Evolutionary conservation across 345 rosid genomes (phyloP), one percentile per base, ranked within the genome.

Genomic region (Arabidopsis suecica): DNA sequence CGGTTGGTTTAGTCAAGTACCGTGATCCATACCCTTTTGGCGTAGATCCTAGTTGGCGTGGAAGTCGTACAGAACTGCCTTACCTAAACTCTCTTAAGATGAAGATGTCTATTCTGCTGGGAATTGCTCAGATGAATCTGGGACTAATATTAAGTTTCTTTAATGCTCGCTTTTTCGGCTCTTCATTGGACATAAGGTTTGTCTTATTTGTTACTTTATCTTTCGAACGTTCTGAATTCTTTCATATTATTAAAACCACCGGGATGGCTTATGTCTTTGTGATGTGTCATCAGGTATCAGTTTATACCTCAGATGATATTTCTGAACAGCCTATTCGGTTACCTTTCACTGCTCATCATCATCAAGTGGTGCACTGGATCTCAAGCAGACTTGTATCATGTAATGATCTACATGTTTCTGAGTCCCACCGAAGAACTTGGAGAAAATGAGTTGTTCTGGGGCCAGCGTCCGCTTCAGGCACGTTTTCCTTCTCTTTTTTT

Each of bases 21-120:
- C 91, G 69, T 73, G 96, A 86, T 82, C 81, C 97, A 49, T 91
- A 91, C 80, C 96, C 98, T 50, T 94, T 94, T 76, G 98, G 98
- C 45, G 97, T 94, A 59, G 98, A 94, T 88, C 98, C 98, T 60
- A 90, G 95, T 71, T 94, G 98, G 98, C 97, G 97, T 68, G 98
- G 98, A 80, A 94, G 97, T 83, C 97, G 98, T 66, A 18, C 97
- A 30, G 98, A 94, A 78, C 81, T 94, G 78, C 97, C 98, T 22
- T 94, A 90, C 82, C 61, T 94, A 75, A 94, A 91, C 84, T 94
- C 98, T 68, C 88, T 94, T 41, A 94, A 94, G 83, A 94, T 91
- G 97, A 94, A 94, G 89, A 90, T 94, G 98, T 94, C 98, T 38
- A 90, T 94, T 74, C 83, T 94, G 66, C 77, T 94, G 60, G 98